Evolutionary conservation across 805 yeast species (phyloP), one percentile per base, ranked within the genome.

Genomic region (Metschnikowia cubensis): DNA sequence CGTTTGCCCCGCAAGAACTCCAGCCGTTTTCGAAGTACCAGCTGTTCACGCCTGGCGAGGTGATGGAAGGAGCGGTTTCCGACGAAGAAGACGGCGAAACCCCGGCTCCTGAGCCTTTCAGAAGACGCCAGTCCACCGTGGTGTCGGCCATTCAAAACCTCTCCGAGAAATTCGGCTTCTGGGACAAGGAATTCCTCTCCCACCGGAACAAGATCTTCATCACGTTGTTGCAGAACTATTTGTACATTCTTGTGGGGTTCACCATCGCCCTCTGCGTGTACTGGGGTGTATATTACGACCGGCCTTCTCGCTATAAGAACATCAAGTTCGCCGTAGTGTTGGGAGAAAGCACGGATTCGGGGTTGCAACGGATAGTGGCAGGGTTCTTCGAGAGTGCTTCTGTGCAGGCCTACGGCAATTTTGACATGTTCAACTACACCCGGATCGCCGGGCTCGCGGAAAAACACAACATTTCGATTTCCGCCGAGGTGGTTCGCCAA

Each of bases 281-380:
- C 48, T 67, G 71, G 71, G 71, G 71, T 10, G 53, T 65, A 1
- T 67, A 65, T 53, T 64, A 56, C 35, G 45, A 59, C 33, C 54
- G 71, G 17, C 37, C 51, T 3, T 34, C 53, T 7, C 51, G 64
- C 7, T 66, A 52, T 48, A 55, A 52, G 43, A 51, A 63, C 42
- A 44, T 67, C 25, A 54, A 62, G 17, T 65, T 57, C 46, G 66
- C 61, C 3, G 64, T 68, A 4, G 49, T 66, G 22, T 52, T 60
- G 36, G 72, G 64, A 2, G 73, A 68, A 43, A 17, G 6, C 1
- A 8, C 4, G 6, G 34, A 15, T 15, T 15, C 32, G 17, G 33
- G 18, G 17, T 35, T 43, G 22, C 46, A 47, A 21, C 55, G 53
- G 17, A 54, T 54, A 2, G 65, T 61, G 14, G 20, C 49, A 2